Base-by-base conservation (phyloP, 1,284 basidiomycete genomes). In the Ceratobasidium sp. region DNA sequence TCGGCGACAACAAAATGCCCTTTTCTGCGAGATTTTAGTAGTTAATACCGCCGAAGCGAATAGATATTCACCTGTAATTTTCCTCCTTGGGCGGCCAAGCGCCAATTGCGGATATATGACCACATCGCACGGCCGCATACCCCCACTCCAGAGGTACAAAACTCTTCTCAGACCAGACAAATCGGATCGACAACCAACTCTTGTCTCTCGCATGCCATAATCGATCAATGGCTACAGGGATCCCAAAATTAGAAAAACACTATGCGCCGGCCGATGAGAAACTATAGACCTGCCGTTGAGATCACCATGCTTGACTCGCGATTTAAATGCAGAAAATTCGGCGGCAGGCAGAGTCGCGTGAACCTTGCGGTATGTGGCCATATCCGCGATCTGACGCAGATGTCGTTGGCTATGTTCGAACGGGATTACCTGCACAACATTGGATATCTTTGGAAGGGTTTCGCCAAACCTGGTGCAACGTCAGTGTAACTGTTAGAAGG, bases 1-100 rank as follows among this genome's bases (percentile, higher is more conserved):
- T 96, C 94, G 40, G 89, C 87, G 48, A 94, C 88, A 78, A 96
- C 90, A 81, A 91, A 94, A 82, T 96, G 94, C 0, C 94, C 93
- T 82, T 93, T 93, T 78, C 93, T 77, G 64, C 48, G 20, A 75
- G 33, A 9, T 23, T 33, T 57, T 65, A 75, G 17, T 6, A 50
- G 66, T 23, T 42, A 33, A 9, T n/a, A 10, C 28, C 13, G 68
- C 62, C 28, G 6, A 28, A 68, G 56, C 26, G n/a, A 23, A 61
- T 17, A 33, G 23, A 15, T 38, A 7, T 86, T 77, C 76, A 92
- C 92, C 94, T 89, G 83, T 95, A 96, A 82, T 96, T 95, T 50
- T 88, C 87, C 78, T 92, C 91, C 0, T 94, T 85, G 26, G 94
- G 95, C 2, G 94, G 94, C 94, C 94, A 96, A 68, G 91, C 89